phyloP scores from a whole-genome alignment of 2,329 filamentous ascomycete genomes.

The Colletotrichum sp. region DNA sequence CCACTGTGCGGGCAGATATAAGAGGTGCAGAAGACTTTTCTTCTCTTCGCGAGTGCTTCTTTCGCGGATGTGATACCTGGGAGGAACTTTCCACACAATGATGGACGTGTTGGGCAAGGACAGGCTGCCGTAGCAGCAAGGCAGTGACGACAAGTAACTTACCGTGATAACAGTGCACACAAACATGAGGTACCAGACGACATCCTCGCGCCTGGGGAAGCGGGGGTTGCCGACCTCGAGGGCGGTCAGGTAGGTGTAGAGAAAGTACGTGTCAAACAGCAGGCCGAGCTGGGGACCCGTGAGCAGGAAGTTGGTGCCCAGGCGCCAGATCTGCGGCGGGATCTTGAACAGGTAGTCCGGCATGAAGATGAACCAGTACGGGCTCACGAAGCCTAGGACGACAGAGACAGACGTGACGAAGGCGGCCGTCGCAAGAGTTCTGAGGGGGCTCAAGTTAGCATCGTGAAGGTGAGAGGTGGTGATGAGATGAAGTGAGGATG shows the following conservation, averaged over 20 bases:
- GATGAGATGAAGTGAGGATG: neutral
- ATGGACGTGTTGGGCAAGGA: neutral
- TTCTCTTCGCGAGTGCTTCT: neutral
- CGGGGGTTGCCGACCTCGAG: constrained; percentile 75
- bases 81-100: constrained; percentile 10
- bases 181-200: constrained; percentile 81
- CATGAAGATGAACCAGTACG: constrained; percentile 57
- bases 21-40: constrained; percentile 43
- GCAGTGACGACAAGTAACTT: constrained; percentile 52
- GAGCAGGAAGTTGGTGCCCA: constrained; percentile 46
- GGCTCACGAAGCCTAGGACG: constrained; percentile 58
- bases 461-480: neutral
- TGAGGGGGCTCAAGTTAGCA: constrained; percentile 37
- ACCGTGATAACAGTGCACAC: constrained; percentile 76
- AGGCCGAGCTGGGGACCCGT: constrained; percentile 49
- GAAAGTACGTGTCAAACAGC: constrained; percentile 75
- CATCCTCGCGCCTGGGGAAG: constrained; percentile 77
- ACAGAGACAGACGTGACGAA: constrained; percentile 66
- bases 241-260: constrained; percentile 78
- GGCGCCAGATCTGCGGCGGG: constrained; percentile 48
- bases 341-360: constrained; percentile 55
- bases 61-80: neutral
- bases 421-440: constrained; percentile 68
- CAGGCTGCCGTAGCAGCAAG: neutral
- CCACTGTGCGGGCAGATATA: constrained; percentile 82